A percentile compares a stretch with the other conserved stretches of the same genome.
Conservation (phyloP, 371 early-diverging fungal genomes). For the Saksenaea oblongispora region DNA sequence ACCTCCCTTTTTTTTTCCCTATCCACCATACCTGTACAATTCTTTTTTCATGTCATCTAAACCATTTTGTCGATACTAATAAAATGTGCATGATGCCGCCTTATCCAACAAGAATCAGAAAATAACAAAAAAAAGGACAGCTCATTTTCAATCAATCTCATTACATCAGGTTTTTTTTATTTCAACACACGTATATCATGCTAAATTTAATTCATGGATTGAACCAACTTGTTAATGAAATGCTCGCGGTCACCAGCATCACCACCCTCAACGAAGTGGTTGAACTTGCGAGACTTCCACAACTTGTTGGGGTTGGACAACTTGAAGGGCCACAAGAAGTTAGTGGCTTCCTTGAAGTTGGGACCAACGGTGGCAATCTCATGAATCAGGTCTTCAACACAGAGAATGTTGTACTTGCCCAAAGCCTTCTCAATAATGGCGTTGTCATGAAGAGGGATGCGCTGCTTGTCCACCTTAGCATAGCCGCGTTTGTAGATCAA, state of each 20-base stretch:
- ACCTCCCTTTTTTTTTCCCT: neutral
- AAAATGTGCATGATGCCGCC: neutral
- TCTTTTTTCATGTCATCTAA: constrained; percentile 3
- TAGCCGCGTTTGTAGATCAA: constrained; percentile 99
- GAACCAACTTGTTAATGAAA: constrained; percentile 92
- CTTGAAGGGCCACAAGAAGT: constrained; percentile 99
- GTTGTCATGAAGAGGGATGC: constrained; percentile 95
- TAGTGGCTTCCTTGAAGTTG: constrained; percentile 78
- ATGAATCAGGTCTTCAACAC: constrained; percentile 97
- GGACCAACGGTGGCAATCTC: constrained; percentile 98
- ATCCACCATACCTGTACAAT: neutral
- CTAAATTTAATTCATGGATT: constrained; percentile 86
- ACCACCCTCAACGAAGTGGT: constrained; percentile 97
- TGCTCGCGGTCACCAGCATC: constrained; percentile 95
- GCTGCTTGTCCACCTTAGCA: constrained; percentile 93
- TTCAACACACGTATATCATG: too few relatives aligned
- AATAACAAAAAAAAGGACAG: too few relatives aligned
- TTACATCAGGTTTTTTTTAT: too few relatives aligned
- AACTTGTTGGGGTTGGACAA: constrained; percentile 96
- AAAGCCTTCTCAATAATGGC: constrained; percentile 89
- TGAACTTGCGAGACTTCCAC: constrained; percentile 90
- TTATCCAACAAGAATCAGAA: neutral
- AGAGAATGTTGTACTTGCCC: constrained; percentile 93
- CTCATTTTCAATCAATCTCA: too few relatives aligned
- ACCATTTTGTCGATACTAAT: constrained; percentile 1